Conservation (phyloP, 257 asterid genomes). For the Vinca minor region DNA sequence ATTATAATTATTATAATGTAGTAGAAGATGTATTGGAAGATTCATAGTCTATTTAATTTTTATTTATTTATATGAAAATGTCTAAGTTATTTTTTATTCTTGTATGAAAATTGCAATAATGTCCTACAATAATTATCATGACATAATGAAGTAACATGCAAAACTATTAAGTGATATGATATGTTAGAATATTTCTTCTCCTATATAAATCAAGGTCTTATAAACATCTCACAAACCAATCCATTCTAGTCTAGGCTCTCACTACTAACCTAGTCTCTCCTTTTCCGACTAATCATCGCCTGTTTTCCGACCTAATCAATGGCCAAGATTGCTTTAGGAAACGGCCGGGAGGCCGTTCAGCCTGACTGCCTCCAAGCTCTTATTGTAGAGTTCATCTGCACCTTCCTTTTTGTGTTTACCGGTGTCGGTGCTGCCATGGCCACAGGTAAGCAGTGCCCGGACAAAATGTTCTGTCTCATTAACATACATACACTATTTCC, state of each 20-base stretch:
- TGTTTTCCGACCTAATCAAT: conserved; percentile 11
- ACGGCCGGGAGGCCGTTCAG: conserved; percentile 49
- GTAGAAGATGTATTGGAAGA: too few relatives aligned
- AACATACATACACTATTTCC: too few relatives aligned
- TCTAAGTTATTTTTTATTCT: too few relatives aligned
- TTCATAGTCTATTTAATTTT: too few relatives aligned
- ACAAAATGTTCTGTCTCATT: too few relatives aligned
- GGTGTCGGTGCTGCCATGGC: conserved; percentile 98
- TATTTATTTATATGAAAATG: too few relatives aligned
- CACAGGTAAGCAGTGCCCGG: conserved; percentile 58
- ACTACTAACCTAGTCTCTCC: not conserved
- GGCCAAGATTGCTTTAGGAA: conserved; percentile 74
- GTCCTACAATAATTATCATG: conserved; percentile 4
- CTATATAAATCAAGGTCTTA: not conserved
- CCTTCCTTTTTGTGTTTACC: conserved; percentile 72
- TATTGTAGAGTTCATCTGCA: conserved; percentile 65
- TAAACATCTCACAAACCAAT: not conserved
- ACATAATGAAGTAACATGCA: conserved; percentile 1
- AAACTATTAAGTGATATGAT: not conserved
- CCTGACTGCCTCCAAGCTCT: conserved; percentile 75
- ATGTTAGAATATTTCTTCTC: not conserved
- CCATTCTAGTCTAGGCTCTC: not conserved
- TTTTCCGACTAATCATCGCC: not conserved
- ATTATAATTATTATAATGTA: too few relatives aligned
- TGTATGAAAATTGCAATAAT: not conserved